Conservation (phyloP, 345 rosid genomes). For the Eucalyptus marginata region DNA sequence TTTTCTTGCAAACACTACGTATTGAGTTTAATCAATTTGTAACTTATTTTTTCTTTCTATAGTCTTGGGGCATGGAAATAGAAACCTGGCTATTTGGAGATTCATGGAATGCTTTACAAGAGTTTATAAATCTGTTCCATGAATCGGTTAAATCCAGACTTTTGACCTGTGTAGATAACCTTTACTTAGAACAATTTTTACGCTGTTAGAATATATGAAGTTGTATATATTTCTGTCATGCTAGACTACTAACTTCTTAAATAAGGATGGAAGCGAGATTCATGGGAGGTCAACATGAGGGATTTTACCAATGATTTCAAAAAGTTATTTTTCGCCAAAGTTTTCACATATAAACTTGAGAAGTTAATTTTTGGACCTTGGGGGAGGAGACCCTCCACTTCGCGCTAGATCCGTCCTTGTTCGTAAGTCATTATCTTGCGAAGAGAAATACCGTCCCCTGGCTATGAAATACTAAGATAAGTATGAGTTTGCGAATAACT, state of each 20-base stretch:
- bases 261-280: neutral
- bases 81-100: neutral
- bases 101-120: neutral
- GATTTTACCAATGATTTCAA: neutral
- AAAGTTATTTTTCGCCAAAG: neutral
- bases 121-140: neutral
- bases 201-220: accelerated
- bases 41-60: neutral
- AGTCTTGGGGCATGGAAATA: neutral
- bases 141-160: neutral
- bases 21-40: neutral
- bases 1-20: neutral
- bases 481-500: neutral
- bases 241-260: neutral
- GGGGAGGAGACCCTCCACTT: neutral
- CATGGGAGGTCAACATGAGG: neutral
- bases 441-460: neutral
- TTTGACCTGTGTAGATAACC: neutral
- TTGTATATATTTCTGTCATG: neutral
- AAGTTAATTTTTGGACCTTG: neutral
- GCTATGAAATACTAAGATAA: neutral
- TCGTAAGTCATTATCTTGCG: neutral
- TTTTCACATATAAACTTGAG: neutral
- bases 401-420: neutral
- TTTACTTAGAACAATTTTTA: neutral